Evolutionary conservation across 176 grass and related monocot genomes (phyloP).

Genomic region (Luzula sylvatica): DNA sequence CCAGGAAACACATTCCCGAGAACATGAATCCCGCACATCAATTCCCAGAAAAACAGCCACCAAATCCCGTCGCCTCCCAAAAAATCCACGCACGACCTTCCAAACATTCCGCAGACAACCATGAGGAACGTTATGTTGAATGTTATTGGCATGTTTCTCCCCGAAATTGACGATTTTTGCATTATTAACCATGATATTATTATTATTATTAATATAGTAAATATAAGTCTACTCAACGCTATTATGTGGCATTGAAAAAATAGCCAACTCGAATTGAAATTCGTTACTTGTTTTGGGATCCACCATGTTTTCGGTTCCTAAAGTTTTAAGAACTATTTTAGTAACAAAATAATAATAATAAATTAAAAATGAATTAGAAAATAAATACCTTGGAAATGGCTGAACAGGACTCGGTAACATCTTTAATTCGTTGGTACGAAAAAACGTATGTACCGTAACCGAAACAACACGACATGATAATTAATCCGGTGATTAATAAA

Average conservation of each 20-base stretch:
- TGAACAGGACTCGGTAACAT: conserved; percentile 49
- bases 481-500: conserved; percentile 65
- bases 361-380: conserved; percentile 1
- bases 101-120: conserved; percentile 60
- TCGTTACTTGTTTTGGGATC: conserved; percentile 62
- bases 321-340: no score
- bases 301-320: conserved; percentile 86
- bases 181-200: conserved; percentile 53
- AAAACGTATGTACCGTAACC: conserved; percentile 64
- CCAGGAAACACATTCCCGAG: conserved; percentile 66
- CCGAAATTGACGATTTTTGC: conserved; percentile 40
- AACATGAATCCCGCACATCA: conserved; percentile 63
- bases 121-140: conserved; percentile 67
- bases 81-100: conserved; percentile 65
- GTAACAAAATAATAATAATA: no score
- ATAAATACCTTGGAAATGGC: conserved; percentile 43
- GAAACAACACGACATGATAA: conserved; percentile 72
- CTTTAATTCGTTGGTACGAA: conserved; percentile 72
- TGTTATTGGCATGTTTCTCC: conserved; percentile 76
- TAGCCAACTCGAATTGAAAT: conserved; percentile 48
- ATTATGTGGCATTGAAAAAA: conserved; percentile 64
- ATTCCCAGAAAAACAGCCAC: conserved; percentile 83
- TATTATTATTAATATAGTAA: conserved; percentile 84
- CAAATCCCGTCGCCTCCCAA: conserved; percentile 53
- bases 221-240: conserved; percentile 48